These are phyloP conservation scores for Cyclotella kingstonii DNA, from an alignment of 108 stramenopile genomes.

Conservation along the genomic window DNA sequence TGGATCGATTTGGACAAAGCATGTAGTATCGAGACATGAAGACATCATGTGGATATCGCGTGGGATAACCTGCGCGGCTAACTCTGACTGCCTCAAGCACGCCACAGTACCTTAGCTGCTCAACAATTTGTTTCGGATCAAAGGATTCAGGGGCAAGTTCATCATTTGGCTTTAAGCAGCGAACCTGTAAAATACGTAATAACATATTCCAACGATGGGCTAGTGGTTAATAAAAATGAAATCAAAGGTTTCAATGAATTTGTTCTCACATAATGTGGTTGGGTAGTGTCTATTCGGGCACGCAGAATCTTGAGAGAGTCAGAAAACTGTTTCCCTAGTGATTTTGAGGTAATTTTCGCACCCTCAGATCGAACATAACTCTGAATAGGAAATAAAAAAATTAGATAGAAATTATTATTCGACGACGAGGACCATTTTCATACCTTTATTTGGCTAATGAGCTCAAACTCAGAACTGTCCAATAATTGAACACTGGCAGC, in stretches of 20 bases:
- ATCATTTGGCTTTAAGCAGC: conserved; percentile 93
- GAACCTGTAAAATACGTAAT: conserved; percentile 26
- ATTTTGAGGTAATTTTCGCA: conserved; percentile 40
- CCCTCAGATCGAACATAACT: conserved; percentile 50
- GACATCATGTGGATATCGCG: conserved; percentile 77
- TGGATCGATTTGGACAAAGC: conserved; percentile 35
- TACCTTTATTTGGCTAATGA: conserved; percentile 46
- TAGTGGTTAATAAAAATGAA: background rate
- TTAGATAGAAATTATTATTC: background rate
- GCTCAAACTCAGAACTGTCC: conserved; percentile 45
- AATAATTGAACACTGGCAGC: conserved; percentile 87
- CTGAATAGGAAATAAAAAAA: conserved; percentile 8
- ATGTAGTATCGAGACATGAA: conserved; percentile 41
- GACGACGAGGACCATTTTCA: background rate
- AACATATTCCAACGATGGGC: background rate
- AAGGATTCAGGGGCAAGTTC: conserved; percentile 74
- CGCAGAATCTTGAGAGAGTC: conserved; percentile 86
- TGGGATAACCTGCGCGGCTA: conserved; percentile 86
- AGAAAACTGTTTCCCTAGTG: conserved; percentile 91
- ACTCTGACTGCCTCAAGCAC: conserved; percentile 92
- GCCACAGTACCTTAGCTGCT: conserved; percentile 87
- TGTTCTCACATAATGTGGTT: conserved; percentile 92
- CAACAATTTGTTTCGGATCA: conserved; percentile 78
- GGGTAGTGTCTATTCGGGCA: conserved; percentile 85
- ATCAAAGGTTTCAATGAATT: background rate